Base-by-base conservation (phyloP, 345 rosid genomes). In the Cochlearia excelsa region DNA sequence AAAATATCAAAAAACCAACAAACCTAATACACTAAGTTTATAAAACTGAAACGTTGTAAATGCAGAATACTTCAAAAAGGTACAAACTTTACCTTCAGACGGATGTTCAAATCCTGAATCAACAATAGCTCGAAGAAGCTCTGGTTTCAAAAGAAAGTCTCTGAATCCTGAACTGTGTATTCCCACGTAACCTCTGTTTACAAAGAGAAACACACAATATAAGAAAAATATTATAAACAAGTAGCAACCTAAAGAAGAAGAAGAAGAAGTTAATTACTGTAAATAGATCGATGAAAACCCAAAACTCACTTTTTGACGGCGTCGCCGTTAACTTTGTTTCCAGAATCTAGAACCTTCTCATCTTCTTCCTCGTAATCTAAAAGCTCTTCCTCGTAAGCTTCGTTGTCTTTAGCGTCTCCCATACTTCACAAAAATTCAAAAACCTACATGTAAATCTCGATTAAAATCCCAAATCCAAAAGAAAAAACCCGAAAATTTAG, bases 51-150 rank as follows among this genome's bases (percentile, higher is more conserved):
- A 11, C 1, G 26, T 8, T 26, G 3, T 2, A 8, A 16, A 28
- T 30, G 16, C 8, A 9, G 7, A 40, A n/a, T 1, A 10, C 3
- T 48, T 3, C 45, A 57, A 48, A 4, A 34, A 1, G 4, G 37
- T 16, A 16, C 23, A 38, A 26, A 26, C 5, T 6, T 10, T 80
- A 79, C 99, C 99, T 93, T 93, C 97, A 0, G 99, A 93, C 27
- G 99, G 99, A 76, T 89, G 99, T 86, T 93, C 97, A 79, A 93
- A 93, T 41, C 99, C 97, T 0, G 99, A 93, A 76, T 93, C 99
- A 35, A 89, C 97, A 46, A 93, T 93, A 4, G 99, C 90, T 26
- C 97, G 80, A 50, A 93, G 97, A 65, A 93, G 97, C 84, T 93
- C 97, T 39, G 99, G 99, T 75, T 94, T 94, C 75, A 94, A 72